Base-by-base conservation (phyloP, 768 basidiomycete genomes). In the Rhodosporidiobolus sp. region DNA sequence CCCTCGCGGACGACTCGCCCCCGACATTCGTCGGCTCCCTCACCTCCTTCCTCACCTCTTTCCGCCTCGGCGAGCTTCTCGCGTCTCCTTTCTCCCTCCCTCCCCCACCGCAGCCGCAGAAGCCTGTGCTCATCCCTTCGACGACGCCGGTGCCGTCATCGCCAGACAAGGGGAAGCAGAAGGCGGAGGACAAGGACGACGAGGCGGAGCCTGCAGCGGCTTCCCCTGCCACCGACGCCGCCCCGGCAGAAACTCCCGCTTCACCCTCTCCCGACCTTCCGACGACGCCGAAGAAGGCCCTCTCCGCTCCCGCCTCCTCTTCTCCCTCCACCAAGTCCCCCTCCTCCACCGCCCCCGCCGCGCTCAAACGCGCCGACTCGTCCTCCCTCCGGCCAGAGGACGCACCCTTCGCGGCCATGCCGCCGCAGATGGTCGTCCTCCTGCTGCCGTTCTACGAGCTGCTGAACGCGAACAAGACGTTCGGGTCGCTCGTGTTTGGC, bases 361-460 rank as follows among this genome's bases (percentile, higher is more conserved):
- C 26, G 26, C 7, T 43, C 38, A 43, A 43, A 14, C 38, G 38
- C 38, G 14, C 38, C 38, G 14, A 43, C 38, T 43, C 38, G 38
- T n/a, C 35, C 63, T 4, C 16, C 32, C 24, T 26, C n/a, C 32
- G 55, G 12, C 10, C 52, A 16, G 63, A 65, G 43, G 69, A 65
- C 16, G 32, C 19, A 9, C 65, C 73, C 14, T 75, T 70, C 58
- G 32, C 19, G 2, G 34, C 55, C 26, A 70, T 76, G 59, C 77
- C 77, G 24, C 65, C 69, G 0, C 63, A 69, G 26, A 48, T 60
- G 45, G 26, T 65, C 9, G 72, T 55, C 12, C 48, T 77, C 46
- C 55, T 77, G 24, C 43, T 77, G 8, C 69, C 77, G 32, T 71
- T 79, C 38, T 77, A 70, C 55, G 75, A 78, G 35, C 65, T 78